These are phyloP conservation scores for Tylopilus sp. DNA, from an alignment of 768 basidiomycete genomes.

Conservation along the genomic window DNA sequence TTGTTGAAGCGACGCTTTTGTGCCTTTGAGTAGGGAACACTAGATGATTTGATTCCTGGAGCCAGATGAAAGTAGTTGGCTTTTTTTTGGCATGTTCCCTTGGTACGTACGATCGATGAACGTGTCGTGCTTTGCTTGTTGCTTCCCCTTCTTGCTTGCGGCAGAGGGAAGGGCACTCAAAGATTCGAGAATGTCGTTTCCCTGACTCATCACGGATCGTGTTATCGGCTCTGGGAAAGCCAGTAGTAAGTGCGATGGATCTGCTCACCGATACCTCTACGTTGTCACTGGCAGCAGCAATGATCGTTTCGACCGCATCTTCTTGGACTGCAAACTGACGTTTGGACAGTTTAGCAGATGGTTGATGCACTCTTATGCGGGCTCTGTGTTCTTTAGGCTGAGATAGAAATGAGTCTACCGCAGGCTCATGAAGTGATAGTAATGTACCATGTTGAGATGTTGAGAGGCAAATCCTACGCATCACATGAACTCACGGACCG, in stretches of 20 bases:
- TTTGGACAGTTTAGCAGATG: constrained; percentile 48
- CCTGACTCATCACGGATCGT: constrained; percentile 29
- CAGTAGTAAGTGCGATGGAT: background rate
- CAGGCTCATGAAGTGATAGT: background rate
- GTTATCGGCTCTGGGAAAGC: background rate
- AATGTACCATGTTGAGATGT: constrained; percentile 20
- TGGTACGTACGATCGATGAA: constrained; percentile 58
- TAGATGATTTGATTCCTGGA: constrained; percentile 47
- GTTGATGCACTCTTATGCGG: constrained; percentile 46
- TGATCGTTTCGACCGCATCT: constrained; percentile 44
- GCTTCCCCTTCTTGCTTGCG: constrained; percentile 65
- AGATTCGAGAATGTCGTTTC: constrained; percentile 41
- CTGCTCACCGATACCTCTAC: constrained; percentile 40
- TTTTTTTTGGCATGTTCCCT: background rate
- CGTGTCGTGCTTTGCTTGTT: constrained; percentile 59
- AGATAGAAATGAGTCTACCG: constrained; percentile 12
- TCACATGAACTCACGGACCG: too few relatives aligned
- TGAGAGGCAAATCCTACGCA: too few relatives aligned
- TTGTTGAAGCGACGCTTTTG: constrained; percentile 69
- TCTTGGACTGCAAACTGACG: constrained; percentile 50
- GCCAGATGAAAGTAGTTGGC: background rate
- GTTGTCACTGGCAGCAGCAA: constrained; percentile 35
- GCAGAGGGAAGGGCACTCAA: constrained; percentile 26
- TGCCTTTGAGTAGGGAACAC: constrained; percentile 64
- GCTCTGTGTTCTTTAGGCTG: constrained; percentile 38